phyloP scores from a whole-genome alignment of 345 rosid species.

The Corymbia maculata region DNA sequence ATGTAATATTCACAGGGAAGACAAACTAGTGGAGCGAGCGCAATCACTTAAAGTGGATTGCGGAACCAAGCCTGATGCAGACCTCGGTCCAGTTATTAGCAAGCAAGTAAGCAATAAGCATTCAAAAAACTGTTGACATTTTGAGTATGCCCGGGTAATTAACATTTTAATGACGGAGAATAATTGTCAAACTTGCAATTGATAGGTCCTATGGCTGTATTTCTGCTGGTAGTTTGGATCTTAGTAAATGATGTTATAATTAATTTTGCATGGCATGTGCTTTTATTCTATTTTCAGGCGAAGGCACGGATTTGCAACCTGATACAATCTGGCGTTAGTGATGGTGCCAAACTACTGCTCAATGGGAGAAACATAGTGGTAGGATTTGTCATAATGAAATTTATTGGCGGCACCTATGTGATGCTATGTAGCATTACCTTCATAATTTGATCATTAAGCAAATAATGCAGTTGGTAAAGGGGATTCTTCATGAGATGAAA shows the following conservation, averaged over 20 bases:
- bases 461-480: not conserved
- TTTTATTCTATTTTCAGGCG: conserved; percentile 46
- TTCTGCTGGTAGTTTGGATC: not conserved
- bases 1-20: conserved; percentile 39
- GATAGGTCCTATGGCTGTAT: not conserved
- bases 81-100: conserved; percentile 94
- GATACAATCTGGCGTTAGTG: conserved; percentile 75
- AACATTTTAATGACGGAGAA: not conserved
- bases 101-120: conserved; percentile 39
- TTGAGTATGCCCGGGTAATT: not conserved
- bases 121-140: not conserved
- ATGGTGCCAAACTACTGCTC: conserved; percentile 78
- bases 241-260: not conserved
- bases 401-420: not conserved
- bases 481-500: not conserved
- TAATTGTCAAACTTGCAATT: not conserved
- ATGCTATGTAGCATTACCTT: not conserved
- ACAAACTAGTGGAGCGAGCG: conserved; percentile 62
- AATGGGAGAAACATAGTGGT: conserved; percentile 89
- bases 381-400: not conserved
- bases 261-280: not conserved
- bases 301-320: conserved; percentile 74
- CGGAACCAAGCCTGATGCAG: conserved; percentile 80
- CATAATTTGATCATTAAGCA: not conserved
- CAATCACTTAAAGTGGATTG: conserved; percentile 81